Evolutionary conservation across 2,329 filamentous ascomycete genomes (phyloP).

Genomic region (Penicillium hesseltinei): DNA sequence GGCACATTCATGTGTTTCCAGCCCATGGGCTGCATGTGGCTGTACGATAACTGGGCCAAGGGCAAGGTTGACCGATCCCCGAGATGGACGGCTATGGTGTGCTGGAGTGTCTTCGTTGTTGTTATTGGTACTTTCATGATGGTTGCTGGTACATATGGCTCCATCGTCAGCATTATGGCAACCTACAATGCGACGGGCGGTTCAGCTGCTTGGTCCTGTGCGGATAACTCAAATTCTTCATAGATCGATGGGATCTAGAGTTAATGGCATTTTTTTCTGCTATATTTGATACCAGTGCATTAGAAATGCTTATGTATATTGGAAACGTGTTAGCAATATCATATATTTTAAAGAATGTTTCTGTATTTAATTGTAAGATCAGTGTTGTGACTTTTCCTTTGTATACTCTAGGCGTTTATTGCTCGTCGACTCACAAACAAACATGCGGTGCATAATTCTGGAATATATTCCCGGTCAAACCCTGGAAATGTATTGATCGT

Average conservation of each 20-base stretch:
- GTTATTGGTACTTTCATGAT: constrained; percentile 42
- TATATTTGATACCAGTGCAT: background rate
- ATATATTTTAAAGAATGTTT: background rate
- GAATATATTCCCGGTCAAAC: too few relatives aligned
- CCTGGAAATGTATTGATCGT: too few relatives aligned
- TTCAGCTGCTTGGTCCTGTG: constrained; percentile 43
- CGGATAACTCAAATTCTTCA: constrained; percentile 41
- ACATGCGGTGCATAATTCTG: too few relatives aligned
- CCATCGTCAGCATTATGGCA: constrained; percentile 42
- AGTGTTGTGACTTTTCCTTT: background rate
- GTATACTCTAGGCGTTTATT: background rate
- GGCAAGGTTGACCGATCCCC: constrained; percentile 16
- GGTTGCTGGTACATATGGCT: constrained; percentile 48
- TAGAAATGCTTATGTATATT: background rate
- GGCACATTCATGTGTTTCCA: constrained; percentile 23
- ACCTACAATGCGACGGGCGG: constrained; percentile 38
- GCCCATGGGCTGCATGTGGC: constrained; percentile 45
- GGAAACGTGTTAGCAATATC: background rate
- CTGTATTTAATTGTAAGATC: background rate
- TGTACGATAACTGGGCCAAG: constrained; percentile 39
- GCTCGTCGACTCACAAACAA: background rate
- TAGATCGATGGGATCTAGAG: background rate
- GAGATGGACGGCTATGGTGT: constrained; percentile 17
- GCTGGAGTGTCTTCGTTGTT: constrained; percentile 36
- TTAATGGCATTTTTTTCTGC: too few relatives aligned